Evolutionary conservation across 2,329 filamentous ascomycete genomes (phyloP), one percentile per base, ranked within the genome.

Genomic region (Aspergillus nomiae): DNA sequence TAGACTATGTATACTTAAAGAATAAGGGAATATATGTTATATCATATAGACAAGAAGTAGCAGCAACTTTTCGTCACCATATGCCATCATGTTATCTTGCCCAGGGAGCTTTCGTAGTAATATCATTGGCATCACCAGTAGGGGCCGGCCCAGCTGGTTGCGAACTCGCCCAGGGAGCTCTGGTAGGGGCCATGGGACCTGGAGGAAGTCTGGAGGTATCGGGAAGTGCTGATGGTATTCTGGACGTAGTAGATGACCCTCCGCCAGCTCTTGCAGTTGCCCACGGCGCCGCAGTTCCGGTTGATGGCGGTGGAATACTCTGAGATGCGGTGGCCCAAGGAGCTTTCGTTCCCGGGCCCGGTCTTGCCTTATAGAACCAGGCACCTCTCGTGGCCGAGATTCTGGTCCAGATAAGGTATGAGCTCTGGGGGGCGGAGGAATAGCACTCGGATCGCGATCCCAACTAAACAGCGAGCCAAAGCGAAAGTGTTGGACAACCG

Each of bases 401-500:
- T 72, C 70, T 1, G 71, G 68, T 36, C 67, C 68, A 34, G 74
- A 71, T 14, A 69, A 67, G 72, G 87, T 82, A 75, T 92, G 89
- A 0, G 86, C 78, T 8, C 86, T 85, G 28, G 82, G 74, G 8
- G 79, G 71, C 0, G 84, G 83, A 1, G 76, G 68, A 1, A 77
- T 69, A 1, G 89, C 88, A 59, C 86, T 80, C 0, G 89, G 89
- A 72, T 93, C 89, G 54, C 76, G 79, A 2, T 92, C 88, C 90
- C 90, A 94, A 43, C 85, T 87, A 74, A 94, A 92, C n/a, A 95
- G 80, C 7, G 89, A 90, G 30, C 92, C 92, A 69, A 95, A 94
- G 3, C 85, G 87, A 69, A 95, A 98, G 78, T 99, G 95, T 78
- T 99, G 95, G n/a, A 99, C 92, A 3, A 99, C 95, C 3, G 95